Evolutionary conservation across 208 protist genomes (phyloP), one percentile per base, ranked within the genome.

Genomic region (Crithidia mellificae): DNA sequence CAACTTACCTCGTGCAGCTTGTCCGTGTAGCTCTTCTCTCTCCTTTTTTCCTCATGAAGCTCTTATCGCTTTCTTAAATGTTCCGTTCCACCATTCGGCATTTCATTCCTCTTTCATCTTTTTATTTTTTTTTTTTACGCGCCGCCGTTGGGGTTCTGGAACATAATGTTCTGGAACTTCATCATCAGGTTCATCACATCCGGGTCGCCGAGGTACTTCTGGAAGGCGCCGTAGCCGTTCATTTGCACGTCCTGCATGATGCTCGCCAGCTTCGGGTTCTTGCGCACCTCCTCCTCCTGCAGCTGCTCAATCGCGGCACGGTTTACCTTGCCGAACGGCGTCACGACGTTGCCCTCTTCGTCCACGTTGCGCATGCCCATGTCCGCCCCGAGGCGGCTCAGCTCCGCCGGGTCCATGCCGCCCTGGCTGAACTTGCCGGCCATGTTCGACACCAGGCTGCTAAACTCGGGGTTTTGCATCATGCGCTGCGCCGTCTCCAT

Each of bases 401-500:
- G 61, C 55, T 82, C 81, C 63, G 79, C 78, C 0, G 88, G 85
- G 63, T 79, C 61, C 59, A 79, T 80, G 34, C 63, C 73, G 57
- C 78, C 79, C 46, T 79, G 68, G 17, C 79, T 77, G 54, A 97
- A 81, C 36, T 82, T 78, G 38, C 79, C 61, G 5, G 90, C 87
- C 84, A 97, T 94, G 68, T 92, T 93, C 34, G 77, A 63, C 27
- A 95, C 82, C 50, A 96, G 62, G 58, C 81, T 81, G 63, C 78
- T 92, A 79, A 97, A 95, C 79, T 93, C 72, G 32, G 93, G 93
- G 61, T 96, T 96, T 68, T 91, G 78, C 93, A 97, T 95, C 83
- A 96, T 90, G 39, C 79, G 78, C 70, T 90, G 80, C 43, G 90
- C 83, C 41, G 86, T 89, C 69, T 95, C 80, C 81, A 96, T 84